Conservation (phyloP, 2,329 filamentous ascomycete genomes). For the Pyrenochaeta sp. region DNA sequence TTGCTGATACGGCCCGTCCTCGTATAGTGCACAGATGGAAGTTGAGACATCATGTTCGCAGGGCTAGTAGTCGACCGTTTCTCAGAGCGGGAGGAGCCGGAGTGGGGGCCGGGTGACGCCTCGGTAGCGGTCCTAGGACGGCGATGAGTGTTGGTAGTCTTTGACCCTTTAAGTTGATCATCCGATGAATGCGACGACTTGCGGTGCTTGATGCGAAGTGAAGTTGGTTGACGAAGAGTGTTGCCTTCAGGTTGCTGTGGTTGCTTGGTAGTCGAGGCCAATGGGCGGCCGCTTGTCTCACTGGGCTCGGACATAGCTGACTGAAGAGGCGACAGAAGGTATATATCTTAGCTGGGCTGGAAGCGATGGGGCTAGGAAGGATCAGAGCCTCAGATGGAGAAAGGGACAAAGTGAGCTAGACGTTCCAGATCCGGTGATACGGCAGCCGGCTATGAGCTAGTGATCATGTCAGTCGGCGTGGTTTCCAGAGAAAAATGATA, state of each 20-base stretch:
- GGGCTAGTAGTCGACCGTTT: slow-evolving; percentile 44
- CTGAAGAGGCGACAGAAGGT: slow-evolving; percentile 35
- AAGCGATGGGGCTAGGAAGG: slow-evolving; percentile 35
- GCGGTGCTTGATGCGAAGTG: slow-evolving; percentile 28
- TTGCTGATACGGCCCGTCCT: slow-evolving; percentile 58
- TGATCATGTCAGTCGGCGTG: slow-evolving; percentile 41
- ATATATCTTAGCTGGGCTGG: slow-evolving; percentile 46
- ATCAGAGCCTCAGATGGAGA: slow-evolving; percentile 44
- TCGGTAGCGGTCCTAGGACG: slow-evolving; percentile 36
- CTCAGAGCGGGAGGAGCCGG: slow-evolving; percentile 39
- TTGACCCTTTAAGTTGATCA: slow-evolving; percentile 32
- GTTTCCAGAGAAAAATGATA: slow-evolving; percentile 37
- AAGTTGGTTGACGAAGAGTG: slow-evolving; percentile 19
- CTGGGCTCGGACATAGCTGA: slow-evolving; percentile 44
- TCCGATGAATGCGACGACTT: slow-evolving; percentile 39
- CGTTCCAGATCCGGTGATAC: slow-evolving; percentile 44
- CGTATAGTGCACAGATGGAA: slow-evolving; percentile 51
- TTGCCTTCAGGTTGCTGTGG: slow-evolving; percentile 33
- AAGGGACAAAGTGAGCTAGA: slow-evolving; percentile 36
- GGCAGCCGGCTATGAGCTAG: slow-evolving; percentile 42
- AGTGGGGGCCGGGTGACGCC: slow-evolving; percentile 32
- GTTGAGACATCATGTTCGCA: slow-evolving; percentile 37
- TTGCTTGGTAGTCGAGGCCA: slow-evolving; percentile 31
- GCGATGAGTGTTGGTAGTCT: slow-evolving; percentile 36
- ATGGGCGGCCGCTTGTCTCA: slow-evolving; percentile 45